These are phyloP conservation scores for Coemansia sp. DNA, from an alignment of 192 early-diverging fungal species.

Conservation along the genomic window DNA sequence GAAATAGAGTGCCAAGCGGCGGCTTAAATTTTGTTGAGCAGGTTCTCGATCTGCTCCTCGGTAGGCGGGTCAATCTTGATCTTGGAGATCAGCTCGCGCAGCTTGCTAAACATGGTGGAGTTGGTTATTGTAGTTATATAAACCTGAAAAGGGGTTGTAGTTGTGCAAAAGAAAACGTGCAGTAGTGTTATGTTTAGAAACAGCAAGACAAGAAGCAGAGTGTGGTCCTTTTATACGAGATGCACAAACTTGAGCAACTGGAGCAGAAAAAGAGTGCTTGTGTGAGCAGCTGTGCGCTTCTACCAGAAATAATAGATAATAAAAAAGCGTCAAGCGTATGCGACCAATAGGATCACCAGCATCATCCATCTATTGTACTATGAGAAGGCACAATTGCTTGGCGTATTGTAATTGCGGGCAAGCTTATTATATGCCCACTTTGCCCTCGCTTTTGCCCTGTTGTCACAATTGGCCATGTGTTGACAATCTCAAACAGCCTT, in stretches of 20 bases:
- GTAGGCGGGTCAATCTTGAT: conserved; percentile 22
- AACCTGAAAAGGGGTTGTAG: no score
- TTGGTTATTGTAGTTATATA: not conserved
- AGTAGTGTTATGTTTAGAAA: conserved; percentile 2
- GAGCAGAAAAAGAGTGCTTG: no score
- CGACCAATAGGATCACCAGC: not conserved
- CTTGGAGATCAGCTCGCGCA: conserved; percentile 17
- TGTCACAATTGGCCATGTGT: not conserved
- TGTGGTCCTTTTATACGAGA: not conserved
- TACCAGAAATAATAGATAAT: no score
- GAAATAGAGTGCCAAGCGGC: no score
- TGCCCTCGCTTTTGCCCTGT: no score
- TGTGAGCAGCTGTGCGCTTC: no score
- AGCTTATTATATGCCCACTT: not conserved
- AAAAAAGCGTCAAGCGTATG: no score
- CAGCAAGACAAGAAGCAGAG: not conserved
- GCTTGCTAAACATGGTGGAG: conserved; percentile 22
- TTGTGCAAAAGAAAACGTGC: no score
- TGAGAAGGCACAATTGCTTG: not conserved
- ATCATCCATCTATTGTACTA: not conserved
- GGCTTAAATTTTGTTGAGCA: conserved; percentile 18
- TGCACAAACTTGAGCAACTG: not conserved
- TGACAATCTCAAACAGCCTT: not conserved
- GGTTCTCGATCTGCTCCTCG: conserved; percentile 20
- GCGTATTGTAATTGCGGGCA: not conserved